phyloP scores from a whole-genome alignment of 495 filamentous ascomycete species.

The Cercophora scortea region DNA sequence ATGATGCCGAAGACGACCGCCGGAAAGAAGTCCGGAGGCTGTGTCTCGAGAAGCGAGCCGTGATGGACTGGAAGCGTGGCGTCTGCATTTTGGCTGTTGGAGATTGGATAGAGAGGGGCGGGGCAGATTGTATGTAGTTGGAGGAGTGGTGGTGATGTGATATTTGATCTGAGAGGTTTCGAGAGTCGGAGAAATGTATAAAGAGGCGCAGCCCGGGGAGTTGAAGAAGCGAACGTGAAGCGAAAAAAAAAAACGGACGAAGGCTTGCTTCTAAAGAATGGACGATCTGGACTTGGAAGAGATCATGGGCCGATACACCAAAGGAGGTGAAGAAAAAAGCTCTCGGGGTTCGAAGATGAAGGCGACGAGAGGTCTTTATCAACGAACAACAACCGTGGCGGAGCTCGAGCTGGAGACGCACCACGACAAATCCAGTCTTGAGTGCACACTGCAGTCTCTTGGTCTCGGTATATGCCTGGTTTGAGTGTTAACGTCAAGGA shows the following conservation, averaged over 20 bases:
- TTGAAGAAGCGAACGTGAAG: no score
- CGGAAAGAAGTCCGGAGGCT: constrained; percentile 43
- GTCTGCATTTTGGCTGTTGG: constrained; percentile 30
- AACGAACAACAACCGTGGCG: neutral
- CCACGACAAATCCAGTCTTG: neutral
- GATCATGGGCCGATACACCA: constrained; percentile 12
- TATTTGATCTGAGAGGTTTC: no score
- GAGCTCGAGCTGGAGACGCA: neutral
- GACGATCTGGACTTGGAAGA: constrained; percentile 26
- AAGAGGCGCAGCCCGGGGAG: no score
- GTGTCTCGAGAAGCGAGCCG: constrained; percentile 36
- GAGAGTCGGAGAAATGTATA: no score
- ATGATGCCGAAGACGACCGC: constrained; percentile 34
- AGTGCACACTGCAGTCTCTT: neutral
- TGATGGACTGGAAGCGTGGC: constrained; percentile 43
- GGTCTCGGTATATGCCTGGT: no score
- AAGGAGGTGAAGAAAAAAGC: neutral
- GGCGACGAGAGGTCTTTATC: neutral
- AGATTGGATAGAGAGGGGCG: neutral
- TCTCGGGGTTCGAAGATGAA: neutral
- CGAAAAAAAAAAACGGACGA: constrained; percentile 1
- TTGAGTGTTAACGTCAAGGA: no score
- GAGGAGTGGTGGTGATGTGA: neutral
- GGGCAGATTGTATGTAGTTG: neutral
- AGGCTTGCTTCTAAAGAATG: constrained; percentile 23